These are phyloP conservation scores for Globisporangium cylindrosporum DNA, from an alignment of 352 stramenopile genomes.

Conservation along the genomic window DNA sequence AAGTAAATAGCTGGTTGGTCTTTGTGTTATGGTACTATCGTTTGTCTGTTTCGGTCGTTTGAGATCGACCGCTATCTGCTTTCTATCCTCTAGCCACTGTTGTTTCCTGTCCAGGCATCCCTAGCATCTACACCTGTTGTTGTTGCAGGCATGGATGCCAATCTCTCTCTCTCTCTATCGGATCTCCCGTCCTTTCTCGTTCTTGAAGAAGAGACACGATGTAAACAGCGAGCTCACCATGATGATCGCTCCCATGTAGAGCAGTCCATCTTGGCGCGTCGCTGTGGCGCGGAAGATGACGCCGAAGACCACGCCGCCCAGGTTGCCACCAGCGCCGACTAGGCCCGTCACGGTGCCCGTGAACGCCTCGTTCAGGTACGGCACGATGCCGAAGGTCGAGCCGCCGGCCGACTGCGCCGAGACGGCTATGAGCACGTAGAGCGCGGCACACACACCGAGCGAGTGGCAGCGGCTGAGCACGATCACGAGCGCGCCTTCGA, in stretches of 20 bases:
- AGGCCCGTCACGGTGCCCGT: conserved; percentile 64
- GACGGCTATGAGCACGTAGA: conserved; percentile 92
- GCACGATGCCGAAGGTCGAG: conserved; percentile 67
- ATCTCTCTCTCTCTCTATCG: neutral
- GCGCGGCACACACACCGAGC: conserved; percentile 67
- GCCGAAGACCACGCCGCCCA: conserved; percentile 67
- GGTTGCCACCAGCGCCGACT: conserved; percentile 64
- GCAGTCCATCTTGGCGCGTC: conserved; percentile 34
- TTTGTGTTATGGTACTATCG: neutral
- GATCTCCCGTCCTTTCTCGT: conserved; percentile 29
- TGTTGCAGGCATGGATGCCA: neutral
- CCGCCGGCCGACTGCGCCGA: conserved; percentile 85
- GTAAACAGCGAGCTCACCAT: conserved; percentile 45
- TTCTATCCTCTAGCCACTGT: neutral
- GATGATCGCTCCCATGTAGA: conserved; percentile 64
- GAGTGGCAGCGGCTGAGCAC: conserved; percentile 79
- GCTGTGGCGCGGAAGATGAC: conserved; percentile 54
- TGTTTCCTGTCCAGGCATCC: neutral
- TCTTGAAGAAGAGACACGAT: conserved; percentile 36
- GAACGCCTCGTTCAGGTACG: conserved; percentile 67
- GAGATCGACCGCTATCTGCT: neutral
- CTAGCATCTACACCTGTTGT: neutral
- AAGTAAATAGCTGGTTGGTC: conserved; percentile 1
- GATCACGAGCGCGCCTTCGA: conserved; percentile 82
- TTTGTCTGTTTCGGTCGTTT: neutral